A percentile compares a stretch with the other conserved stretches of the same genome.
These are phyloP conservation scores for Suillus brevipes DNA, from an alignment of 768 basidiomycete genomes.

Conservation along the genomic window DNA sequence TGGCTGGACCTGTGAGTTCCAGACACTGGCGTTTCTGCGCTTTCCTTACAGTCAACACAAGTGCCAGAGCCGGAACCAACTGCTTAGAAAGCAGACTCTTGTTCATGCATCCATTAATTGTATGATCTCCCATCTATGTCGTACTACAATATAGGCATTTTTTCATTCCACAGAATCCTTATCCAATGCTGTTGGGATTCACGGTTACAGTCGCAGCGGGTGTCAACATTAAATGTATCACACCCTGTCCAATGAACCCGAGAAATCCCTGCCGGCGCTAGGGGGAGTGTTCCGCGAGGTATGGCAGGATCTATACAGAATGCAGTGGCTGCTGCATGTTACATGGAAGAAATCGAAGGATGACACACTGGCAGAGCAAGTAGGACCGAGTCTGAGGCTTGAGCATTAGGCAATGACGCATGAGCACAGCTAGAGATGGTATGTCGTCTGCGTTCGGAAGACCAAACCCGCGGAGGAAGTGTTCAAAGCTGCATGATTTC, in stretches of 20 bases:
- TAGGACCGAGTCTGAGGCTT: no score
- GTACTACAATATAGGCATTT: neutral
- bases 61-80: slow-evolving; percentile 1
- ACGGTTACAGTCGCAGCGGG: neutral
- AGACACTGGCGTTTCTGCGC: neutral
- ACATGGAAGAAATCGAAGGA: neutral
- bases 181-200: neutral
- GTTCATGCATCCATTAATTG: neutral
- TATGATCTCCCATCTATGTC: neutral
- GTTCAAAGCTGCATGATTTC: neutral
- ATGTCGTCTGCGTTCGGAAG: neutral
- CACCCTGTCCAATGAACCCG: no score
- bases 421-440: neutral
- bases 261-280: no score
- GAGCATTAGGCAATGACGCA: neutral
- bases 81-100: neutral
- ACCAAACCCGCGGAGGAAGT: neutral
- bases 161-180: neutral
- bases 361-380: neutral
- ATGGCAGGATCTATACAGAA: neutral
- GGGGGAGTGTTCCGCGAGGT: neutral
- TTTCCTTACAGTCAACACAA: neutral
- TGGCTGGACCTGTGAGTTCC: slow-evolving; percentile 44
- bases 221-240: neutral
- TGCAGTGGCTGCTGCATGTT: neutral